Evolutionary conservation across 345 rosid genomes (phyloP), one percentile per base, ranked within the genome.

Genomic region (Streptanthus diversifolius): DNA sequence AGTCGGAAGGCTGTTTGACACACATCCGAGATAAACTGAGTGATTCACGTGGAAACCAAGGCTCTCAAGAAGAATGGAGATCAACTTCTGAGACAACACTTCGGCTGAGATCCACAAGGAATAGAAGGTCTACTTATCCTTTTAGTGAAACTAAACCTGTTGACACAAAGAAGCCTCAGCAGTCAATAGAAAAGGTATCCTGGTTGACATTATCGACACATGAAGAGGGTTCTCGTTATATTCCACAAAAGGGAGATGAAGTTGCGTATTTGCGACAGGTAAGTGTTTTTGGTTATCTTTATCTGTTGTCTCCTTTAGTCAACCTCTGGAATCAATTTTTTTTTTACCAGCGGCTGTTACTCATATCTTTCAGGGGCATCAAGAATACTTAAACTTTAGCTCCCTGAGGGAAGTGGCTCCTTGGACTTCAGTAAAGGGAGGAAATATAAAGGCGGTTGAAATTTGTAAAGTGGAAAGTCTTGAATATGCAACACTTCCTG

Each of bases 261-360:
- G 80, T 90, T 63, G 96, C 79, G 35, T 95, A 95, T 80, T 63
- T 95, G 81, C 87, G 96, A 82, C 99, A 95, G 90, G 99, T 87
- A 67, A 65, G 86, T 56, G 19, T 39, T 30, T 56, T 32, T 66
- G 48, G 41, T 62, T 43, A 37, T 60, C 29, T 21, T 25, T 27
- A 47, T 64, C 0, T 12, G 32, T 74, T 33, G 37, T 44, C 43
- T 37, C 41, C 11, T 35, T 77, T 72, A 65, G 49, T 68, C 49
- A 29, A 53, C 74, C 52, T 53, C 24, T 44, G 55, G 51, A 55
- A 22, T 65, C 11, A 5, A 29, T 47, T 43, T 44, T 52, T 25
- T 43, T 5, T 45, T 33, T 30, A 33, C 18, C 65, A 66, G 66
- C 0, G n/a, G 44, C 54, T 63, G 61, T 68, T 37, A 29, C 58